Evolutionary conservation across 2,329 filamentous ascomycete species (phyloP).

Genomic region (Akanthomyces lecanii): DNA sequence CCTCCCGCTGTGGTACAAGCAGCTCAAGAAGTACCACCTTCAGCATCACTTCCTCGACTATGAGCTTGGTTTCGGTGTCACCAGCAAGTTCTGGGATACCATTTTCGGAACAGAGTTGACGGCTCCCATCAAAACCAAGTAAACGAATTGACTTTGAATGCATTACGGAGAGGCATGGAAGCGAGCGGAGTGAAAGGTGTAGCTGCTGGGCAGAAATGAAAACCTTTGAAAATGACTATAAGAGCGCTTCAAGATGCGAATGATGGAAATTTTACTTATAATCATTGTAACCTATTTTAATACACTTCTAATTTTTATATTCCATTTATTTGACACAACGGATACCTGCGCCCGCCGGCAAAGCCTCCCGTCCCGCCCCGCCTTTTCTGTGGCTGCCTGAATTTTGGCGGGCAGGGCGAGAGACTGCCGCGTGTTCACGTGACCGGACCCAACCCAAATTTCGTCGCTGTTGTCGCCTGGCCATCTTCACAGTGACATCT

Average conservation of each 20-base stretch:
- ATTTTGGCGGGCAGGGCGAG: not conserved
- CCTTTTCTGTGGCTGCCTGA: not conserved
- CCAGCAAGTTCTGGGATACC: constrained; percentile 90
- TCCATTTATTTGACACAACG: too few relatives aligned
- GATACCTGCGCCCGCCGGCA: not conserved
- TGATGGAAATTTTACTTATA: not conserved
- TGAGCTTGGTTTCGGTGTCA: constrained; percentile 95
- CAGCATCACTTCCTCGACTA: constrained; percentile 98
- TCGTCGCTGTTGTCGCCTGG: constrained; percentile 3
- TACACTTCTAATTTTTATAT: not conserved
- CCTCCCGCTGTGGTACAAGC: constrained; percentile 82
- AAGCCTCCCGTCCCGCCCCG: not conserved
- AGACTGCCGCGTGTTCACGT: constrained; percentile 10
- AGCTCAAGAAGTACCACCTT: constrained; percentile 95
- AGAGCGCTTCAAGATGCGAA: constrained; percentile 8
- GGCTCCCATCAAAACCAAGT: constrained; percentile 33
- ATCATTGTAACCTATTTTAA: constrained; percentile 10
- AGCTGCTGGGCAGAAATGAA: constrained; percentile 13
- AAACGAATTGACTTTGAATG: constrained; percentile 14
- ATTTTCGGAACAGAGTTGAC: constrained; percentile 84
- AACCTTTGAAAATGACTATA: constrained; percentile 1
- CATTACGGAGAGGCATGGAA: not conserved
- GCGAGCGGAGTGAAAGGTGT: not conserved
- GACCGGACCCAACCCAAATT: not conserved
- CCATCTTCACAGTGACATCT: not conserved